A percentile compares a stretch with the other conserved stretches of the same genome.
Evolutionary conservation across 1,139 yeast species (phyloP).

Genomic region (Pichia sp.): DNA sequence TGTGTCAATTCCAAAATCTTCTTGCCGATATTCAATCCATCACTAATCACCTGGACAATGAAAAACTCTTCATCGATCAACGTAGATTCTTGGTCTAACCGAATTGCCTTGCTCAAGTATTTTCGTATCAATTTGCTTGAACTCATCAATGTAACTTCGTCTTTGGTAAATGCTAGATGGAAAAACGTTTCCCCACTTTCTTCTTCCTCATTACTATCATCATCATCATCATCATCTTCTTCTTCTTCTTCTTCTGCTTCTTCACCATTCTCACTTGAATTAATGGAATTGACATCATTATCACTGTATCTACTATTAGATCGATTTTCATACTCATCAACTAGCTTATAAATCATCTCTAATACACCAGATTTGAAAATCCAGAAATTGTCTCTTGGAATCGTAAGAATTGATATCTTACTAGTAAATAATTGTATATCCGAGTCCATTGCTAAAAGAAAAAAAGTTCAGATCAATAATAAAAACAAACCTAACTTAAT

Average conservation of each 20-base stretch:
- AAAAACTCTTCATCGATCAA: slow-evolving; percentile 44
- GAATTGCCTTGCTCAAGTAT: slow-evolving; percentile 20
- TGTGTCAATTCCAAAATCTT: slow-evolving; percentile 53
- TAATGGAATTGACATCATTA: slow-evolving; percentile 8
- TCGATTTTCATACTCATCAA: slow-evolving; percentile 18
- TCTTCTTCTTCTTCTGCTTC: slow-evolving; percentile 24
- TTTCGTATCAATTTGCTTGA: slow-evolving; percentile 25
- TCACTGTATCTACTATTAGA: slow-evolving; percentile 16
- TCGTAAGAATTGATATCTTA: slow-evolving; percentile 40
- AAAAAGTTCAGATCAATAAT: too few relatives aligned
- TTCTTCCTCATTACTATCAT: slow-evolving; percentile 5
- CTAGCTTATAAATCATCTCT: slow-evolving; percentile 31
- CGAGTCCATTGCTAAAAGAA: neutral
- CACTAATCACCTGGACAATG: slow-evolving; percentile 55
- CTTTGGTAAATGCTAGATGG: slow-evolving; percentile 49
- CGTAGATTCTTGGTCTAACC: slow-evolving; percentile 20
- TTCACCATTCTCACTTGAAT: slow-evolving; percentile 1
- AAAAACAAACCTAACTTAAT: too few relatives aligned
- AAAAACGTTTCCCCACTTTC: slow-evolving; percentile 34
- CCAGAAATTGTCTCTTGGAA: slow-evolving; percentile 47
- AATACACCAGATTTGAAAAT: slow-evolving; percentile 42
- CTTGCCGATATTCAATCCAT: slow-evolving; percentile 50
- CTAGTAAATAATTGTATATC: slow-evolving; percentile 42
- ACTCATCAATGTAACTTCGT: slow-evolving; percentile 48
- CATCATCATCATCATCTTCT: slow-evolving; percentile 12